phyloP scores from a whole-genome alignment of 768 basidiomycete genomes.

The Nevesoporus exiguus region DNA sequence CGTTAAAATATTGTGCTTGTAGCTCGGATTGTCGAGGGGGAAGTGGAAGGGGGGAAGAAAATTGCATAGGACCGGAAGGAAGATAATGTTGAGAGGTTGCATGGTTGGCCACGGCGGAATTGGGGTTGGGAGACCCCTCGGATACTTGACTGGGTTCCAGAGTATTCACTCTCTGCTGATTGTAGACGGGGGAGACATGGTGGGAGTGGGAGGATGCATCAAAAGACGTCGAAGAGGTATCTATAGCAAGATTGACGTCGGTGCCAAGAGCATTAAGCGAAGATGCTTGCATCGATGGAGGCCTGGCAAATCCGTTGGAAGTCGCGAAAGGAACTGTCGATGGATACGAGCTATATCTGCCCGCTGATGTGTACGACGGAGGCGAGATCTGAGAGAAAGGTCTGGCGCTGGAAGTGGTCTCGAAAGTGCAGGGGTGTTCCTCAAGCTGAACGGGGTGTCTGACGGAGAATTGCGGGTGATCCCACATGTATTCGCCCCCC shows the following conservation, averaged over 20 bases:
- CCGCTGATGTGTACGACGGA: not conserved
- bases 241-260: slow-evolving; percentile 5
- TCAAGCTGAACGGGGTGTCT: slow-evolving; percentile 28
- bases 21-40: slow-evolving; percentile 30
- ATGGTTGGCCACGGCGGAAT: not conserved
- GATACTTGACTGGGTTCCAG: slow-evolving; percentile 15
- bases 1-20: slow-evolving; percentile 25
- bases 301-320: slow-evolving; percentile 12
- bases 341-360: slow-evolving; percentile 13
- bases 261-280: slow-evolving; percentile 9
- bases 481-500: slow-evolving; percentile 16
- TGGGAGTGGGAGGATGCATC: slow-evolving; percentile 6
- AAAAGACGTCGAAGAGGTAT: slow-evolving; percentile 17
- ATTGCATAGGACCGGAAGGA: slow-evolving; percentile 31
- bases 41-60: slow-evolving; percentile 26
- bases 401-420: slow-evolving; percentile 3
- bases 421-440: slow-evolving; percentile 21
- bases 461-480: slow-evolving; percentile 11
- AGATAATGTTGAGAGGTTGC: slow-evolving; percentile 15
- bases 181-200: slow-evolving; percentile 14
- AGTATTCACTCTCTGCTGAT: slow-evolving; percentile 7
- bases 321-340: slow-evolving; percentile 11
- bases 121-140: slow-evolving; percentile 11
- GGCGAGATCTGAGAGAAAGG: slow-evolving; percentile 6
- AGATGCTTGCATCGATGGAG: slow-evolving; percentile 7